Evolutionary conservation across 2,329 filamentous ascomycete species (phyloP).

Genomic region (Xylariaceae sp.): DNA sequence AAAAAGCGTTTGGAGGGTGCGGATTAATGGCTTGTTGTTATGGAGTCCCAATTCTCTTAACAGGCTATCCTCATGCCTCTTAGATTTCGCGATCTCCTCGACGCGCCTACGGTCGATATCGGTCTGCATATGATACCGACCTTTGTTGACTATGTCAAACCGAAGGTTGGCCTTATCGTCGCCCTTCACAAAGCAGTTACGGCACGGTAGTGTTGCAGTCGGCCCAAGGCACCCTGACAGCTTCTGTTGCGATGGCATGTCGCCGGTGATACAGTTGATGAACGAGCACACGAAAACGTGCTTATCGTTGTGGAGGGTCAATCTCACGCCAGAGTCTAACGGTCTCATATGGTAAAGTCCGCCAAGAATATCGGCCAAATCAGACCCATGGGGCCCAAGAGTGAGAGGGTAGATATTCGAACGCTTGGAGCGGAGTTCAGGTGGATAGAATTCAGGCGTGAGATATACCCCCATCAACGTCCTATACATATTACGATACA

Average conservation of each 20-base stretch:
- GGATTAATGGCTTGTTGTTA: background rate
- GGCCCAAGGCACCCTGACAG: background rate
- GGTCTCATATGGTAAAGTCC: too few relatives aligned
- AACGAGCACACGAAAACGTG: background rate
- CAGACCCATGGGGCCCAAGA: too few relatives aligned
- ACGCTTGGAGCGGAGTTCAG: too few relatives aligned
- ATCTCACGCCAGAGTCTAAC: too few relatives aligned
- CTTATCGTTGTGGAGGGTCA: too few relatives aligned
- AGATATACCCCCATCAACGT: too few relatives aligned
- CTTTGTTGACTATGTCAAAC: background rate
- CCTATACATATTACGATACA: too few relatives aligned
- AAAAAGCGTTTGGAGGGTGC: background rate
- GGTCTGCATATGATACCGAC: background rate
- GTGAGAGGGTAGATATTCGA: too few relatives aligned
- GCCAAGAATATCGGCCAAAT: too few relatives aligned
- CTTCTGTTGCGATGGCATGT: background rate
- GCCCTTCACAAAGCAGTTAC: background rate
- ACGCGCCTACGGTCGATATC: background rate
- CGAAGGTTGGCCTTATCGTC: background rate
- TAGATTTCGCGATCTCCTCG: background rate
- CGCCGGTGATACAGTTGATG: background rate
- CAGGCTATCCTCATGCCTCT: background rate
- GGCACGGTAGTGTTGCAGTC: background rate
- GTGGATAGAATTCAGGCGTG: too few relatives aligned
- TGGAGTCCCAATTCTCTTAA: background rate